Conservation (phyloP, 306 rosid genomes). For the Ochetophila trinervis region DNA sequence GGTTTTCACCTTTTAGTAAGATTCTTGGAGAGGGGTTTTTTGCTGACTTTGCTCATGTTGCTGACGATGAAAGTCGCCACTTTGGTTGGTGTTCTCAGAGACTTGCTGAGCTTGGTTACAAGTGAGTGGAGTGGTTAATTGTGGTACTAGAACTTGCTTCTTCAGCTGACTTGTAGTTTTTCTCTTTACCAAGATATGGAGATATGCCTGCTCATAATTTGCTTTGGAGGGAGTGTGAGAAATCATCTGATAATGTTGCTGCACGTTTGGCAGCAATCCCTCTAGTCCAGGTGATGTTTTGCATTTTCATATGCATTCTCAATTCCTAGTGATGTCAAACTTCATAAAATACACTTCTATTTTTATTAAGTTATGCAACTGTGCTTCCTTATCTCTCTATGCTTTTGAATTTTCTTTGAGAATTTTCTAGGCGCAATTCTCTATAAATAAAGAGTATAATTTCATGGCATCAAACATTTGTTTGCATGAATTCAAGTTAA, state of each 20-base stretch:
- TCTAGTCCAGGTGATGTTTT: constrained; percentile 64
- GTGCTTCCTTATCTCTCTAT: not conserved
- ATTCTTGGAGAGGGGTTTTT: constrained; percentile 83
- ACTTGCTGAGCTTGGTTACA: constrained; percentile 92
- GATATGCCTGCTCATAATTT: constrained; percentile 97
- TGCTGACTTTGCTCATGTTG: constrained; percentile 92
- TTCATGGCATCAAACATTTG: too few species aligned
- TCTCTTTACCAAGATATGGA: constrained; percentile 63
- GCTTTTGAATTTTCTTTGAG: too few species aligned
- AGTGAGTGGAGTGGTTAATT: constrained; percentile 46
- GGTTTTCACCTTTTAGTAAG: constrained; percentile 70
- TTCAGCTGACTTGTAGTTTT: constrained; percentile 29
- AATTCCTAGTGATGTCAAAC: not conserved
- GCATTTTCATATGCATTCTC: not conserved
- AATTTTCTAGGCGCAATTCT: too few species aligned
- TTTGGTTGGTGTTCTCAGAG: constrained; percentile 94
- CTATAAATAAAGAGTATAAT: too few species aligned
- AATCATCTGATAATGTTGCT: constrained; percentile 80
- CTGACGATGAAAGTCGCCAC: constrained; percentile 95
- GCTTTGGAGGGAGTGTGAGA: constrained; percentile 95
- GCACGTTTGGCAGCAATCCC: constrained; percentile 94
- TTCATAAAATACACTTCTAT: not conserved
- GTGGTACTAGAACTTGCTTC: constrained; percentile 9
- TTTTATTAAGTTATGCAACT: not conserved
- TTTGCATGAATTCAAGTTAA: too few species aligned